Evolutionary conservation across 179 eudicot species (phyloP).

Genomic region (Corrigiola litoralis): DNA sequence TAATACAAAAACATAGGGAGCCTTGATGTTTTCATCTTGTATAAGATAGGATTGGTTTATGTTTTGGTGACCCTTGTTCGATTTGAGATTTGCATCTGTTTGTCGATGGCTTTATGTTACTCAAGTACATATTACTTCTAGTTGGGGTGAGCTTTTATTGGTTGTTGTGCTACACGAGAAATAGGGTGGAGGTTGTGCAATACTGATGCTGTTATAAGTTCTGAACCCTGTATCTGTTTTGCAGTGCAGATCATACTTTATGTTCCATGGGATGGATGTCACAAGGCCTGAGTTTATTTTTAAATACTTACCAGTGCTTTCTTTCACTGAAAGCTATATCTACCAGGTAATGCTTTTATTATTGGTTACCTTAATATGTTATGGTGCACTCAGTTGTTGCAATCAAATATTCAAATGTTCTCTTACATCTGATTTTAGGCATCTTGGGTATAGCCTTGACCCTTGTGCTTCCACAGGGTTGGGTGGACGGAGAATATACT

Average conservation of each 20-base stretch:
- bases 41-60: no score
- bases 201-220: neutral
- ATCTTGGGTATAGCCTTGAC: no score
- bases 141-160: neutral
- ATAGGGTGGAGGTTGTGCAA: neutral
- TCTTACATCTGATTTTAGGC: no score
- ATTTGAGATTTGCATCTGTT: neutral
- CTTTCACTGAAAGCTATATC: slow-evolving; percentile 87
- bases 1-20: no score
- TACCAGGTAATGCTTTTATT: slow-evolving; percentile 60
- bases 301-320: slow-evolving; percentile 75
- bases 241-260: slow-evolving; percentile 96
- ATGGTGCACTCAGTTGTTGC: neutral
- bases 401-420: no score
- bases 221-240: neutral
- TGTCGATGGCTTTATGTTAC: neutral
- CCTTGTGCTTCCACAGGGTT: no score
- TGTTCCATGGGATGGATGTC: slow-evolving; percentile 88
- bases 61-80: neutral
- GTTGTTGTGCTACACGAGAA: neutral
- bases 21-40: no score
- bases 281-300: slow-evolving; percentile 53
- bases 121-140: no score
- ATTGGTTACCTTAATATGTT: neutral
- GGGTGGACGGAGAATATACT: no score